Base-by-base conservation (phyloP, 495 filamentous ascomycete genomes). In the Talaromyces proteolyticus region DNA sequence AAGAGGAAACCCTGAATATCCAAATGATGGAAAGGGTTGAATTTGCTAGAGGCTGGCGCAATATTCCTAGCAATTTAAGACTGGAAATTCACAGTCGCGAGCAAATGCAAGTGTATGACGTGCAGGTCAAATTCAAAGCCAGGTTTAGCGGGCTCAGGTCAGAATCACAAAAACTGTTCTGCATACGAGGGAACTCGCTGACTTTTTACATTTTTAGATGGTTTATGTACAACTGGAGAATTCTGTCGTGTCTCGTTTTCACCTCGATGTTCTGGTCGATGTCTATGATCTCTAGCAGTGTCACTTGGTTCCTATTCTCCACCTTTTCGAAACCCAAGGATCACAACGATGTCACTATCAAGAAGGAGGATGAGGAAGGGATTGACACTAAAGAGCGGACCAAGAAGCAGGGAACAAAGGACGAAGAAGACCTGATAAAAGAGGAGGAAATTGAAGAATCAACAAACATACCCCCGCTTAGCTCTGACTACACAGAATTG, bases 151-250 rank as follows among this genome's bases (percentile, higher is more conserved):
- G 91, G 0, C 57, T 96, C 52, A 62, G 80, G 77, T 82, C 72
- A 42, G 62, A 45, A 24, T 17, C 4, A 47, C 14, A 26, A n/a
- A n/a, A n/a, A n/a, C n/a, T n/a, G n/a, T n/a, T n/a, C n/a, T n/a
- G n/a, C n/a, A n/a, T n/a, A n/a, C n/a, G n/a, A n/a, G n/a, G n/a
- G n/a, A 6, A 20, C 4, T 45, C 8, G 10, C 42, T 54, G 6
- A 49, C 26, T 24, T 19, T 5, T 16, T 25, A 2, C 42, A 0
- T 16, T 22, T 14, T 16, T 45, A 78, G 86, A 50, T 91, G 87
- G 85, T 57, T 89, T 22, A 95, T 98, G 88, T 91, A 89, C 53
- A 79, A 86, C 19, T 84, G 89, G 67, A 81, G 84, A 29, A 51
- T 91, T 23, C 61, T 82, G 1, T 80, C 81, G 10, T 89, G 89